Base-by-base conservation (phyloP, 2,329 filamentous ascomycete species). In the Fusarium torulosum region DNA sequence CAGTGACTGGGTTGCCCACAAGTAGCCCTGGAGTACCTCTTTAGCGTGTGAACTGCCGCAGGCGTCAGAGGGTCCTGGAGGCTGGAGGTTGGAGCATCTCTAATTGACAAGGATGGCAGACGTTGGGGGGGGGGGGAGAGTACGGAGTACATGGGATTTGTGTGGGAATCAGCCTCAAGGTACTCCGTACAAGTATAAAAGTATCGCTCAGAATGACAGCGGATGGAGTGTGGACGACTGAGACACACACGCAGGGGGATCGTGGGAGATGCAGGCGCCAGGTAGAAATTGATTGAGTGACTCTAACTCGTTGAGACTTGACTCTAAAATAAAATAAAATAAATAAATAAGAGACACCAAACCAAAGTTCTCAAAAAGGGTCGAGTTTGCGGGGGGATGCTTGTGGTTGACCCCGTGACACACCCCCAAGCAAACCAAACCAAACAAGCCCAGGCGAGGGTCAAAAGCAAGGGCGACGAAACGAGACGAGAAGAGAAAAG, bases 361-460 rank as follows among this genome's bases (percentile, higher is more conserved):
- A 41, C 37, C 25, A 49, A 38, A 41, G 35, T 25, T 49, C 33
- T 50, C 29, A 51, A 49, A 62, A 44, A 63, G 43, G 46, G 42
- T 33, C 35, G 14, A n/a, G 35, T 53, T 59, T 61, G 64, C 47
- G 64, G 65, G 59, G 49, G 25, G 27, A 9, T 25, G 25, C 59
- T 43, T 68, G 62, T 58, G 46, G 49, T 53, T 59, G 65, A 66
- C 60, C 65, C 55, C 66, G 66, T 68, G 66, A 68, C 66, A 66
- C 65, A 66, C 25, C 55, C 53, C 25, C 25, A 8, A 25, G 25
- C 25, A 25, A 9, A 25, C 25, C 25, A 25, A 33, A 27, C 15
- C 25, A 54, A 49, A 50, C 43, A 23, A 50, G 23, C 27, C 21
- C 53, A 46, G 58, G 29, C 40, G 23, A 46, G 50, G 53, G 44